Conservation (phyloP, 495 filamentous ascomycete species). For the Penicillium steckii region DNA sequence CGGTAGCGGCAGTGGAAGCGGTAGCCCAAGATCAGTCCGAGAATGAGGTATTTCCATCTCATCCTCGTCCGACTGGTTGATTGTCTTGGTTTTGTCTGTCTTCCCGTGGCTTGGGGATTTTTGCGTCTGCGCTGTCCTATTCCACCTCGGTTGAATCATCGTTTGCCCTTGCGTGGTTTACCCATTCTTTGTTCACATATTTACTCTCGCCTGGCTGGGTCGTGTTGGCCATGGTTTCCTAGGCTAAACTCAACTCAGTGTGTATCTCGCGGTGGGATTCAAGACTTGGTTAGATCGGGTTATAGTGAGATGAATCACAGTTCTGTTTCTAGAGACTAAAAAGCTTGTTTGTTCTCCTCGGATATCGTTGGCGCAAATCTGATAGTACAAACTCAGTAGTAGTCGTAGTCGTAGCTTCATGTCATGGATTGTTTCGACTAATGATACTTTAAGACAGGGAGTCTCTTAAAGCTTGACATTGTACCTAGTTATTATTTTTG, state of each 20-base stretch:
- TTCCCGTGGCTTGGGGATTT: conserved; percentile 7
- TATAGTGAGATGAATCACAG: conserved; percentile 23
- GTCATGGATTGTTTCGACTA: too few species aligned
- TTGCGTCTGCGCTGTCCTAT: conserved; percentile 11
- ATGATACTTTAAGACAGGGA: too few species aligned
- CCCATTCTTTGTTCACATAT: neutral
- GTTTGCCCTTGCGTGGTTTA: conserved; percentile 4
- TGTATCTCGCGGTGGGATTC: conserved; percentile 15
- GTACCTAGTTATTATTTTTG: too few species aligned
- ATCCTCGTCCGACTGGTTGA: conserved; percentile 1
- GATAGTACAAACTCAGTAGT: too few species aligned
- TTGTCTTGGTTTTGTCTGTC: conserved; percentile 5
- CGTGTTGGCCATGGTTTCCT: conserved; percentile 5
- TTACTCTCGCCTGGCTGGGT: conserved; percentile 9
- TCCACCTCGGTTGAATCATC: conserved; percentile 3
- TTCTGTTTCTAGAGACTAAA: conserved; percentile 23
- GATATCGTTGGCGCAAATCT: too few species aligned
- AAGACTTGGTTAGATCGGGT: conserved; percentile 9
- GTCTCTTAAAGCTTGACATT: too few species aligned
- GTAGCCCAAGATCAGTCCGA: conserved; percentile 43
- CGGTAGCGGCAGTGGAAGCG: conserved; percentile 42
- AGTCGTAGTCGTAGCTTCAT: too few species aligned
- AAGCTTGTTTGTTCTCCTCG: conserved; percentile 27
- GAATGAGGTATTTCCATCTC: conserved; percentile 24
- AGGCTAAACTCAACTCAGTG: neutral